Conservation (phyloP, 2,329 filamentous ascomycete genomes). For the Claviceps purpurea region DNA sequence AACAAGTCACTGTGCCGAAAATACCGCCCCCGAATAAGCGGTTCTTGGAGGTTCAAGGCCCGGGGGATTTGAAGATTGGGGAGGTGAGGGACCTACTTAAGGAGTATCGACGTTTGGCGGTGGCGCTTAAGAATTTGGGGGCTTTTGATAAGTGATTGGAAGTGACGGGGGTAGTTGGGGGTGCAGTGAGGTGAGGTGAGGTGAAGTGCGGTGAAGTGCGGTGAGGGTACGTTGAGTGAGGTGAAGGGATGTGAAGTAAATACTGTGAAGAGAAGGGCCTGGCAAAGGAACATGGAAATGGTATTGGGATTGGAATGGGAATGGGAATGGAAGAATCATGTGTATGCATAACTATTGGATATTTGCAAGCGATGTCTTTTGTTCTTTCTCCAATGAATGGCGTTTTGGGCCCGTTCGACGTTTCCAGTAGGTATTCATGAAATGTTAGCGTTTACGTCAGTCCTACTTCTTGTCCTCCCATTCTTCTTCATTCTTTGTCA, state of each 20-base stretch:
- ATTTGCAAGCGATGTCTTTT: neutral
- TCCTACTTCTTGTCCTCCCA: too few species aligned
- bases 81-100: constrained; percentile 59
- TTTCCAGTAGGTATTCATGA: too few species aligned
- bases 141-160: constrained; percentile 33
- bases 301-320: neutral
- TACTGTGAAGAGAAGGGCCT: too few species aligned
- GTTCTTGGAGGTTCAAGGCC: constrained; percentile 60
- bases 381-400: neutral
- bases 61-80: constrained; percentile 55
- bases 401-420: too few species aligned
- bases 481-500: neutral
- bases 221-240: too few species aligned
- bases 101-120: constrained; percentile 62
- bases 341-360: neutral
- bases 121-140: constrained; percentile 47
- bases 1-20: constrained; percentile 31
- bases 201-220: neutral
- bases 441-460: too few species aligned
- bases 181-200: neutral
- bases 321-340: neutral
- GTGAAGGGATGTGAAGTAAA: too few species aligned
- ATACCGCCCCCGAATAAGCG: constrained; percentile 55
- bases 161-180: constrained; percentile 6
- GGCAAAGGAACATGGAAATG: neutral